These are phyloP conservation scores for Carex arenaria DNA, from an alignment of 202 grass and related monocot genomes.

Conservation along the genomic window DNA sequence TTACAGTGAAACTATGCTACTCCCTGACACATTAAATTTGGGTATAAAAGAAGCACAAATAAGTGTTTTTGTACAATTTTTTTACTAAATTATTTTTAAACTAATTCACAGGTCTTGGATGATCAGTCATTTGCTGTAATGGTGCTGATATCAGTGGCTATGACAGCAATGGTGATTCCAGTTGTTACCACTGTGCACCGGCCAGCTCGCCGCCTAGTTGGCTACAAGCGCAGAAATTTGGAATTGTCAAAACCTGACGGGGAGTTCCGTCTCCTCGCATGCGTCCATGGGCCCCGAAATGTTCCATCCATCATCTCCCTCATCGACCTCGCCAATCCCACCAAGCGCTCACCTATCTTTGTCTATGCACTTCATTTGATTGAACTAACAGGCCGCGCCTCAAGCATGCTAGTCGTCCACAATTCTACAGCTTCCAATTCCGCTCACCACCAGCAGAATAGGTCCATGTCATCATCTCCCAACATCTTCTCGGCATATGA, in stretches of 20 bases:
- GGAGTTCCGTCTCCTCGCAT: slow-evolving; percentile 69
- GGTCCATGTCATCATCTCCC: slow-evolving; percentile 25
- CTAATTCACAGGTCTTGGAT: slow-evolving; percentile 42
- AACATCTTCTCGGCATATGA: slow-evolving; percentile 71
- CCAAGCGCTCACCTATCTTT: slow-evolving; percentile 71
- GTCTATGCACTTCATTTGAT: slow-evolving; percentile 78
- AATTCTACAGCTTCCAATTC: not conserved
- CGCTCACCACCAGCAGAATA: not conserved
- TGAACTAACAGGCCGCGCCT: slow-evolving; percentile 65
- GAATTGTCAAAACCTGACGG: slow-evolving; percentile 59
- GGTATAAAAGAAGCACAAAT: no score
- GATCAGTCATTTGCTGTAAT: slow-evolving; percentile 76
- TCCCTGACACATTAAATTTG: no score
- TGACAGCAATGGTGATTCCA: slow-evolving; percentile 67
- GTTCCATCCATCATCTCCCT: slow-evolving; percentile 78
- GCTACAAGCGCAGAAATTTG: slow-evolving; percentile 73
- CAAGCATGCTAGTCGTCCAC: slow-evolving; percentile 63
- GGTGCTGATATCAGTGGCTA: slow-evolving; percentile 60
- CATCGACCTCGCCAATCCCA: slow-evolving; percentile 62
- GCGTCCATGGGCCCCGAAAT: slow-evolving; percentile 72
- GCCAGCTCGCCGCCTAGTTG: slow-evolving; percentile 41
- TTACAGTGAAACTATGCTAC: no score
- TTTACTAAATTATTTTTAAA: not conserved
- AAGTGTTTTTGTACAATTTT: not conserved
- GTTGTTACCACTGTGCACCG: slow-evolving; percentile 54